Evolutionary conservation across 1,139 yeast species (phyloP).

Genomic region (Candida frijolesensis): DNA sequence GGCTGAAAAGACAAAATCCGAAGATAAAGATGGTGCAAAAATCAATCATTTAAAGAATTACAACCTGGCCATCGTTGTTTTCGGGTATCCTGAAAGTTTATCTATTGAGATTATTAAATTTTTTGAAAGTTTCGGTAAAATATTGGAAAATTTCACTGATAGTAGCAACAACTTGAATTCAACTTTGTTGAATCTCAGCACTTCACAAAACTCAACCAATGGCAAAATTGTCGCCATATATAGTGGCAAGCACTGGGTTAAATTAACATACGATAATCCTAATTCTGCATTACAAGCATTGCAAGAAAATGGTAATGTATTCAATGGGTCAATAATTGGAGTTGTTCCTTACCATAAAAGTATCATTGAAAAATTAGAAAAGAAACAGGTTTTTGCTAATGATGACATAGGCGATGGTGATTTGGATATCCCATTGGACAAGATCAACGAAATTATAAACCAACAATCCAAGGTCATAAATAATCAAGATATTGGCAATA

Average conservation of each 20-base stretch:
- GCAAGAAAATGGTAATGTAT: conserved; percentile 74
- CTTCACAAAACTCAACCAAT: conserved; percentile 16
- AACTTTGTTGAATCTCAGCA: conserved; percentile 11
- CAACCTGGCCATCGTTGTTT: conserved; percentile 72
- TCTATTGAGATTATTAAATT: conserved; percentile 69
- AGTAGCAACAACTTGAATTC: conserved; percentile 15
- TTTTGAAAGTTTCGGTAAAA: conserved; percentile 78
- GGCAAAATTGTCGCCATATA: conserved; percentile 58
- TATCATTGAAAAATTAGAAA: conserved; percentile 64
- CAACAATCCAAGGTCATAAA: conserved; percentile 1
- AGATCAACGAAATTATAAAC: conserved; percentile 4
- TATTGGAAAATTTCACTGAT: conserved; percentile 72
- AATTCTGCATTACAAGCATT: conserved; percentile 81
- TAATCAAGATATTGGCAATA: not conserved
- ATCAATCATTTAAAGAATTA: conserved; percentile 1
- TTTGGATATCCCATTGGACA: conserved; percentile 17
- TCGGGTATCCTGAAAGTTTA: conserved; percentile 83
- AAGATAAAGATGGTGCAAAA: conserved; percentile 8
- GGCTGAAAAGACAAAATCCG: conserved; percentile 2
- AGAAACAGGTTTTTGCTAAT: conserved; percentile 49
- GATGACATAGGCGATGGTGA: conserved; percentile 61
- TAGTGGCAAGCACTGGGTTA: conserved; percentile 88
- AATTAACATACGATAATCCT: conserved; percentile 77
- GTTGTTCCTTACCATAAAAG: conserved; percentile 69
- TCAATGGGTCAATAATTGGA: conserved; percentile 74